These are phyloP conservation scores for Monosporascus sp. DNA, from an alignment of 2,329 filamentous ascomycete species.

Conservation along the genomic window DNA sequence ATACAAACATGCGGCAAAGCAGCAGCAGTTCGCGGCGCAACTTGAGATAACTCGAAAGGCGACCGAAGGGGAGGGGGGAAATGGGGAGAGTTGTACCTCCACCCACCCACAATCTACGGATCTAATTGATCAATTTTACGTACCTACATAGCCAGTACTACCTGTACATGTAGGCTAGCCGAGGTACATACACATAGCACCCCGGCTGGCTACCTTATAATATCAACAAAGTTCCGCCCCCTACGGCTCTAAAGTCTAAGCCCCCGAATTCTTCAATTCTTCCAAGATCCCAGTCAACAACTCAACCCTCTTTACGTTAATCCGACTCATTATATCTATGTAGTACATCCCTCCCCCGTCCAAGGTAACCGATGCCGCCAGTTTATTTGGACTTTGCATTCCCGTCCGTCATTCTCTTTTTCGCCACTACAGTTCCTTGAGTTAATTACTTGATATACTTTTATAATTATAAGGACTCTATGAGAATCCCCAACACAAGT, in stretches of 20 bases:
- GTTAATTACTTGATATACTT: no score
- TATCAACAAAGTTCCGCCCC: background rate
- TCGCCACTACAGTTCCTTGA: background rate
- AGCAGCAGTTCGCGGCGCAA: background rate
- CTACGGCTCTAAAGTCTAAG: background rate
- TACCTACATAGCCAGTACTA: background rate
- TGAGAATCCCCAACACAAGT: background rate
- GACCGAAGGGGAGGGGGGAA: background rate
- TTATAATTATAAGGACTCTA: no score
- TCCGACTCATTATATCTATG: background rate
- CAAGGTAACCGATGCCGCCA: no score
- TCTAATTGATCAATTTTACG: background rate
- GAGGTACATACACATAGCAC: background rate
- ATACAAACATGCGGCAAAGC: background rate
- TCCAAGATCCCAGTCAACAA: background rate
- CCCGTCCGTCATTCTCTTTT: background rate
- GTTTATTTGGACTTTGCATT: no score
- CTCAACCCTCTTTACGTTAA: background rate
- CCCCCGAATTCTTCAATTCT: background rate
- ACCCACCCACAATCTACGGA: no score
- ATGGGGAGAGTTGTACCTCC: no score
- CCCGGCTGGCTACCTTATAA: background rate
- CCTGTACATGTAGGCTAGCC: background rate
- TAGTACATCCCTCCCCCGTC: no score
- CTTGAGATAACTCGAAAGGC: background rate